Percentiles rank a stretch among this genome's conserved stretches.
These are phyloP conservation scores for Aspergillus glaucus DNA, from an alignment of 2,329 filamentous ascomycete species.

Conservation along the genomic window DNA sequence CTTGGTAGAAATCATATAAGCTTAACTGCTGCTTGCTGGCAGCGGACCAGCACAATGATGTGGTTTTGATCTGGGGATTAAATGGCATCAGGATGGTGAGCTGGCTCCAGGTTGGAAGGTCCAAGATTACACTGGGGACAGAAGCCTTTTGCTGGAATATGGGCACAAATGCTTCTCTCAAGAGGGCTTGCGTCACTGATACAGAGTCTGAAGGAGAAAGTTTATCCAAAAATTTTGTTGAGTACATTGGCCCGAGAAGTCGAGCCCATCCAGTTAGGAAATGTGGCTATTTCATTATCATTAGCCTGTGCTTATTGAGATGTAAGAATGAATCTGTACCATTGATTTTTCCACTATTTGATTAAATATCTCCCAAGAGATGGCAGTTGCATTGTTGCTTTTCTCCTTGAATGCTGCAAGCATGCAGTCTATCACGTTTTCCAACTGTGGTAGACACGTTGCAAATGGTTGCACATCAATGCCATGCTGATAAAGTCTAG, in stretches of 20 bases:
- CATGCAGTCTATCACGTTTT: not conserved
- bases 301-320: not conserved
- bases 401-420: too few species aligned
- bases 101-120: not conserved
- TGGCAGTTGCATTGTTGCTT: too few species aligned
- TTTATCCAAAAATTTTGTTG: not conserved
- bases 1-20: not conserved
- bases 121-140: not conserved
- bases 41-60: not conserved
- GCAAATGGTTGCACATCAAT: not conserved
- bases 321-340: not conserved
- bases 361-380: too few species aligned
- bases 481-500: not conserved
- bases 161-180: not conserved
- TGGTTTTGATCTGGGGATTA: not conserved
- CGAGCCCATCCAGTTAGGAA: not conserved
- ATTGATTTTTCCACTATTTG: not conserved
- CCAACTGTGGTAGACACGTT: not conserved
- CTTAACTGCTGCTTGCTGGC: not conserved
- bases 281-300: not conserved
- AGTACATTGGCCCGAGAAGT: not conserved
- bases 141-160: not conserved
- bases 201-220: not conserved
- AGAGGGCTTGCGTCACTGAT: not conserved
- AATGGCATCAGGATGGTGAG: not conserved